Evolutionary conservation across 441 rosid species (phyloP).

Genomic region (Lepidium campestre): DNA sequence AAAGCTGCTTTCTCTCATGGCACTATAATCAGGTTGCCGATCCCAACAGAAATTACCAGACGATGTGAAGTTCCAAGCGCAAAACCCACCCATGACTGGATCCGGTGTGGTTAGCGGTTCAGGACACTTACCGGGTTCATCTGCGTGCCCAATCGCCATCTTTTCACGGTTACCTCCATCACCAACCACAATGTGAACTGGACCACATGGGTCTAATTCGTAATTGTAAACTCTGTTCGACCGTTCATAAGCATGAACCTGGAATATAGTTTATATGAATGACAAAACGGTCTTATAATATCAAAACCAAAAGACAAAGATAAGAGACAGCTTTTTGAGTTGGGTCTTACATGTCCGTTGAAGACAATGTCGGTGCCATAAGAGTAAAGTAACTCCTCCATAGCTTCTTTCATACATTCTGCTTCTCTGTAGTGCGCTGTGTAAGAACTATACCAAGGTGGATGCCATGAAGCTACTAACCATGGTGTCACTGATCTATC

Average conservation of each 20-base stretch:
- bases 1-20: constrained; percentile 62
- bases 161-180: constrained; percentile 64
- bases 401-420: constrained; percentile 58
- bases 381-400: constrained; percentile 53
- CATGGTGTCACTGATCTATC: constrained; percentile 52
- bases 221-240: constrained; percentile 57
- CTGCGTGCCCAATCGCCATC: constrained; percentile 49
- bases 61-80: constrained; percentile 46
- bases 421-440: constrained; percentile 62
- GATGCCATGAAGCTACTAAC: constrained; percentile 54
- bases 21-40: constrained; percentile 55
- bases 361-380: constrained; percentile 59
- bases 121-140: constrained; percentile 61
- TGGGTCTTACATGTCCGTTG: constrained; percentile 47
- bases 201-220: constrained; percentile 55
- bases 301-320: not conserved
- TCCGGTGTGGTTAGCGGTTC: constrained; percentile 41
- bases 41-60: constrained; percentile 61
- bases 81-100: constrained; percentile 40
- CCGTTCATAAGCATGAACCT: constrained; percentile 73
- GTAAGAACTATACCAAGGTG: constrained; percentile 62
- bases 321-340: not conserved
- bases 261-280: not conserved
- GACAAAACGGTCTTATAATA: not conserved
- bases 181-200: constrained; percentile 48